Percentiles rank a stretch among this genome's conserved stretches.
Conservation (phyloP, 1,284 basidiomycete genomes). For the Abortiporus biennis region DNA sequence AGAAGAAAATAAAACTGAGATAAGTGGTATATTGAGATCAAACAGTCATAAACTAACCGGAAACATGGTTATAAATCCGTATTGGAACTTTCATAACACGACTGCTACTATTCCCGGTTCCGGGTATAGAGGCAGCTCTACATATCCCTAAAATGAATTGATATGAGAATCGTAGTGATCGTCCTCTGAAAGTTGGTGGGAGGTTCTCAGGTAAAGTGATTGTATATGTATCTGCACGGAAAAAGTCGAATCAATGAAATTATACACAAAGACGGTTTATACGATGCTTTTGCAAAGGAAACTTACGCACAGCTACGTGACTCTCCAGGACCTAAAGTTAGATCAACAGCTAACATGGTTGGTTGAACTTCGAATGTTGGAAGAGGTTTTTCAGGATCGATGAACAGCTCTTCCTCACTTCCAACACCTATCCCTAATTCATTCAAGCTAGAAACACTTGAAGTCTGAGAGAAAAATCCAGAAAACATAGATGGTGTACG, state of each 20-base stretch:
- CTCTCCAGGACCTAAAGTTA: slow-evolving; percentile 73
- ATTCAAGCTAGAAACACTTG: slow-evolving; percentile 12
- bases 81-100: slow-evolving; percentile 86
- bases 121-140: slow-evolving; percentile 39
- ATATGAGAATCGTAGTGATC: slow-evolving; percentile 82
- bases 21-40: slow-evolving; percentile 1
- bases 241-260: too few relatives aligned
- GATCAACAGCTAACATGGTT: slow-evolving; percentile 80
- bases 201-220: slow-evolving; percentile 71
- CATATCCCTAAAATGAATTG: slow-evolving; percentile 85
- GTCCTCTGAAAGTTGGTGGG: slow-evolving; percentile 88
- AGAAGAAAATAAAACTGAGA: neutral
- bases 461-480: slow-evolving; percentile 16
- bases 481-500: slow-evolving; percentile 23
- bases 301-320: slow-evolving; percentile 68
- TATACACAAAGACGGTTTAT: slow-evolving; percentile 3
- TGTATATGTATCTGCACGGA: slow-evolving; percentile 68
- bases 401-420: slow-evolving; percentile 30
- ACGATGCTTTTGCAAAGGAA: slow-evolving; percentile 4
- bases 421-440: slow-evolving; percentile 20
- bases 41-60: slow-evolving; percentile 43
- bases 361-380: slow-evolving; percentile 82
- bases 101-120: slow-evolving; percentile 47
- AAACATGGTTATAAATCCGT: slow-evolving; percentile 79
- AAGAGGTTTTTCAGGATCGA: slow-evolving; percentile 62